Conservation (phyloP, 2,329 filamentous ascomycete species). For the Colletotrichum lupini region DNA sequence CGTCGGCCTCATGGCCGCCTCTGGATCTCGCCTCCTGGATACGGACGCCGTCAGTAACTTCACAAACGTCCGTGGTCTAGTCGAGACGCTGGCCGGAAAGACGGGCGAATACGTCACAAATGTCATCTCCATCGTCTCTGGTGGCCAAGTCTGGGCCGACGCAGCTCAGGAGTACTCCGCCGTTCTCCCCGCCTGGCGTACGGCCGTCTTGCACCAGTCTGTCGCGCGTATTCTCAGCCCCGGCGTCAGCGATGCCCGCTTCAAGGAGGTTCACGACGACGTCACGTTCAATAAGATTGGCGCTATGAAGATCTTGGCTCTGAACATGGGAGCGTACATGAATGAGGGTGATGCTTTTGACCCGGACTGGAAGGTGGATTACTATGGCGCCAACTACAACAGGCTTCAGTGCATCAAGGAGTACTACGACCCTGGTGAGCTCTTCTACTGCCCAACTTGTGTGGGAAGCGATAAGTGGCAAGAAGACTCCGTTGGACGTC, state of each 20-base stretch:
- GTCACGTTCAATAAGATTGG: constrained; percentile 44
- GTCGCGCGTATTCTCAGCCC: constrained; percentile 35
- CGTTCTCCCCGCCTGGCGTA: constrained; percentile 37
- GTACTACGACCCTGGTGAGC: constrained; percentile 44
- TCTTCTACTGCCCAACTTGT: constrained; percentile 52
- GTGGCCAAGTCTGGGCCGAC: constrained; percentile 44
- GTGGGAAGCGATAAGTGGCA: constrained; percentile 41
- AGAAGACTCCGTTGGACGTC: too few relatives aligned
- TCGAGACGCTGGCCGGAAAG: constrained; percentile 42
- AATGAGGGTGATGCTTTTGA: constrained; percentile 54
- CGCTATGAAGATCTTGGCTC: constrained; percentile 48
- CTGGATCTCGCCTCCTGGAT: constrained; percentile 44
- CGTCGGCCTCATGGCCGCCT: constrained; percentile 37
- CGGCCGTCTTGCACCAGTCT: background rate
- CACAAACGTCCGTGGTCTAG: constrained; percentile 37
- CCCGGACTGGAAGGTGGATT: constrained; percentile 44
- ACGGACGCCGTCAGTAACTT: constrained; percentile 37
- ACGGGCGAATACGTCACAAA: constrained; percentile 39
- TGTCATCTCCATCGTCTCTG: constrained; percentile 42
- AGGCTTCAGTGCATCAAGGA: constrained; percentile 46
- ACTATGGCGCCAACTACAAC: constrained; percentile 48
- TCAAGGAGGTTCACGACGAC: constrained; percentile 39
- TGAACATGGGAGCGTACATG: constrained; percentile 53
- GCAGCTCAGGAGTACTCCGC: constrained; percentile 40
- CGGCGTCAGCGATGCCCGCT: constrained; percentile 34